These are phyloP conservation scores for Acanthamoeba lenticulata DNA, from an alignment of 208 protist genomes.

Conservation along the genomic window DNA sequence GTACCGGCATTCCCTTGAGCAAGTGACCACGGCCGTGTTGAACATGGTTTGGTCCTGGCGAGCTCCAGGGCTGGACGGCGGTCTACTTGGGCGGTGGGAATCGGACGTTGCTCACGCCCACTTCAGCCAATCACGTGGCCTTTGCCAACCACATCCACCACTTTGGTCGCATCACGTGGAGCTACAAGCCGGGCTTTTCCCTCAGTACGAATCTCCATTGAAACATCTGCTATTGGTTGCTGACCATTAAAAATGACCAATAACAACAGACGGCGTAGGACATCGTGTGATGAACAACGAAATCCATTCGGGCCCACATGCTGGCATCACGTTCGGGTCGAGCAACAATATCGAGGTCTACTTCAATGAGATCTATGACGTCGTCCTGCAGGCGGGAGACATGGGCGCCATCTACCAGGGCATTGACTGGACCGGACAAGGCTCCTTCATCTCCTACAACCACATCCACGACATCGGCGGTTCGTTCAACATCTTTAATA, in stretches of 20 bases:
- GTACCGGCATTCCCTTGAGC: not conserved
- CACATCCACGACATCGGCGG: slow-evolving; percentile 7
- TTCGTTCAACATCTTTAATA: too few relatives aligned
- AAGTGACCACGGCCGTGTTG: not conserved
- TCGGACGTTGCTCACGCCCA: not conserved
- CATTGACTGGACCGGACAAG: not conserved
- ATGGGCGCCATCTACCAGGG: slow-evolving; percentile 50
- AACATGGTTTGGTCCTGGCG: not conserved
- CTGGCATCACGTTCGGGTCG: not conserved
- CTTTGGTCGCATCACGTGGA: not conserved
- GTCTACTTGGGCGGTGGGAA: not conserved
- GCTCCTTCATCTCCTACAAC: slow-evolving; percentile 35
- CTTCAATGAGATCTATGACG: slow-evolving; percentile 61
- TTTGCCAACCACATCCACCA: slow-evolving; percentile 33
- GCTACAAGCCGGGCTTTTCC: not conserved
- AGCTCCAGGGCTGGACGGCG: not conserved
- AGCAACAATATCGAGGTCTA: slow-evolving; percentile 50
- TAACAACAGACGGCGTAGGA: not conserved
- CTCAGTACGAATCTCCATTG: not conserved
- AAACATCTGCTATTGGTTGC: not conserved
- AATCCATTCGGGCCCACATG: not conserved
- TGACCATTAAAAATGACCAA: too few relatives aligned
- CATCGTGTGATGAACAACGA: not conserved
- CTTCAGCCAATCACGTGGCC: not conserved
- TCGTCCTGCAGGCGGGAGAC: not conserved